Evolutionary conservation across 306 rosid species (phyloP), one percentile per base, ranked within the genome.

Genomic region (Ormosia emarginata): DNA sequence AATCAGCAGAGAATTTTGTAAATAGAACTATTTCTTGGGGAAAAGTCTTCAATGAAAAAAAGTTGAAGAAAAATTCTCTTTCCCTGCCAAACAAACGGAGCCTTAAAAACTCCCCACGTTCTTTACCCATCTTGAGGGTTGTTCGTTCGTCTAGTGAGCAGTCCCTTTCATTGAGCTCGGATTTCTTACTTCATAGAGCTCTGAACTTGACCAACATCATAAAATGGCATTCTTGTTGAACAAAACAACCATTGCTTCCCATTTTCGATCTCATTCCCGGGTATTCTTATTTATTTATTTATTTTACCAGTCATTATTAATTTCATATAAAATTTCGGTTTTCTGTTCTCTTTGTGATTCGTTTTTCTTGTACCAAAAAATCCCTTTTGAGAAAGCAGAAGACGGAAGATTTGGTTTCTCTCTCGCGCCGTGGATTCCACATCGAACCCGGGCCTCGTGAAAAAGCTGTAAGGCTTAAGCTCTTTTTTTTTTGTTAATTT

Each of bases 371-470:
- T 53, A 52, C 59, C 13, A 24, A 9, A 75, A 74, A 29, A 14
- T 68, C 77, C 52, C 53, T 33, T 72, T 59, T 44, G 63, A 4
- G 32, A n/a, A 61, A 83, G 15, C 89, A 88, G 92, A 83, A 86
- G 39, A 14, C 84, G 32, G 88, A 74, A 77, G 91, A 81, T 77
- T 85, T 81, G 41, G 67, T 81, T 37, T 83, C 92, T 39, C 83
- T 71, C 43, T 56, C 90, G 39, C 92, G 96, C 75, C 98, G 98
- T 71, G 88, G 84, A 83, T 90, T 75, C 81, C 99, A 95, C 75
- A 53, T 88, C 84, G 90, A 89, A 77, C 93, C 90, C 6, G 98
- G 97, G 7, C 18, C 90, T 46, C 99, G 99, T 63, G 96, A 93
- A 86, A 89, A 90, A 87, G 99, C 98, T 55, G 99, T 93, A 85